Conservation (phyloP, 257 asterid genomes). For the Solanum appendiculatum region DNA sequence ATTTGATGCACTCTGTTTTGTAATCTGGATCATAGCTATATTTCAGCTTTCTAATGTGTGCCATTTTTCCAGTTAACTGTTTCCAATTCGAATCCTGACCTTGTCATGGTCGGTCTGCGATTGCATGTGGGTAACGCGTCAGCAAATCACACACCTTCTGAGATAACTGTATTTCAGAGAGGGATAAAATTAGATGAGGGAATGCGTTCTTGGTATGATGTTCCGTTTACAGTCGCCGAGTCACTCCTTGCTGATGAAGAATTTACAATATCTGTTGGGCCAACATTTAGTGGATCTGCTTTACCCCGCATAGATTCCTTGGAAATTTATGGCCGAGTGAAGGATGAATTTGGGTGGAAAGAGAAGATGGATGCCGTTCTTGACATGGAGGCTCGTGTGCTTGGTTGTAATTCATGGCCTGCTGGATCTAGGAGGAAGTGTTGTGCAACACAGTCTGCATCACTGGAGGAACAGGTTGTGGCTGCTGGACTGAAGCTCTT, state of each 20-base stretch:
- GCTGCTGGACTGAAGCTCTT: constrained; percentile 92
- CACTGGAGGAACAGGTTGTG: constrained; percentile 86
- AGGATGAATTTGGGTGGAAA: constrained; percentile 99
- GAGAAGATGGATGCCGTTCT: constrained; percentile 95
- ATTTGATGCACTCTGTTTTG: background rate
- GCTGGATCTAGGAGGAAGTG: constrained; percentile 65
- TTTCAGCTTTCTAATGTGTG: background rate
- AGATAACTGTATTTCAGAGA: constrained; percentile 77
- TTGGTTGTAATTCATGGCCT: constrained; percentile 62
- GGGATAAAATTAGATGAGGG: constrained; percentile 87
- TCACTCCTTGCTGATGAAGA: constrained; percentile 98
- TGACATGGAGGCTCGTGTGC: constrained; percentile 85
- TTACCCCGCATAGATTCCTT: constrained; percentile 83
- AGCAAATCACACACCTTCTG: constrained; percentile 87
- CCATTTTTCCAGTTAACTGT: constrained; percentile 57
- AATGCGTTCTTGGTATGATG: constrained; percentile 98
- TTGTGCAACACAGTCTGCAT: constrained; percentile 55
- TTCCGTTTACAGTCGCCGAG: constrained; percentile 95
- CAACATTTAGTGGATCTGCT: constrained; percentile 76
- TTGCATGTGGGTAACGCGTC: constrained; percentile 91
- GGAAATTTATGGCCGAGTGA: constrained; percentile 95
- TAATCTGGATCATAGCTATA: background rate
- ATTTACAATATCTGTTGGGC: constrained; percentile 69
- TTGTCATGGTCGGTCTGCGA: constrained; percentile 95
- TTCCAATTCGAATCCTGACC: constrained; percentile 89